phyloP scores from a whole-genome alignment of 345 rosid genomes.

The Euphorbia pulcherrima region DNA sequence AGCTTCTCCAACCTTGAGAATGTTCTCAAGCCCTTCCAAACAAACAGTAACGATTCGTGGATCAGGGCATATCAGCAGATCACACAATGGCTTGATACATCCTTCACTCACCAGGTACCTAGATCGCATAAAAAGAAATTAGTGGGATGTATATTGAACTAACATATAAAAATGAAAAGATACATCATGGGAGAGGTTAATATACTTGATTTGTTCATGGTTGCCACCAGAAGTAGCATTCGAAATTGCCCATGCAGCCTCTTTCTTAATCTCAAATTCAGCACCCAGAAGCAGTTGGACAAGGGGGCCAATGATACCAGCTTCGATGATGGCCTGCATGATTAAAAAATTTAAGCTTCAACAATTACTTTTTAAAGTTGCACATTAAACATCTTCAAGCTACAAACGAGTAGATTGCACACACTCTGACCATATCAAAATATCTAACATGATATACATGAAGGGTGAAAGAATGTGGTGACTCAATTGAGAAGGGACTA shows the following conservation, averaged over 20 bases:
- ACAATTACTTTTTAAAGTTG: neutral
- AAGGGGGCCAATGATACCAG: slow-evolving; percentile 22
- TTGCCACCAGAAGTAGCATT: slow-evolving; percentile 31
- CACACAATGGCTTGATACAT: slow-evolving; percentile 28
- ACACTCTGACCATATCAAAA: neutral
- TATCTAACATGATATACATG: neutral
- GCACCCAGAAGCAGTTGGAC: slow-evolving; percentile 26
- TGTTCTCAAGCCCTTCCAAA: slow-evolving; percentile 29
- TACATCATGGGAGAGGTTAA: neutral
- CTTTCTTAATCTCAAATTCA: slow-evolving; percentile 30
- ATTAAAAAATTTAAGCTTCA: neutral
- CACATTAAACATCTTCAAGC: neutral
- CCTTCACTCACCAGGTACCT: slow-evolving; percentile 26
- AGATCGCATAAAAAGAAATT: neutral
- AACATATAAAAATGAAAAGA: neutral
- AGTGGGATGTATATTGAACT: neutral
- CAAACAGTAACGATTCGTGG: slow-evolving; percentile 25
- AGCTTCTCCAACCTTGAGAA: slow-evolving; percentile 27
- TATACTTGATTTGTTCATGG: slow-evolving; percentile 28
- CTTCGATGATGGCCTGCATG: slow-evolving; percentile 26
- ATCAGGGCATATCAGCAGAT: slow-evolving; percentile 25
- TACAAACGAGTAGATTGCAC: neutral
- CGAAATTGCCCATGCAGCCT: slow-evolving; percentile 31
- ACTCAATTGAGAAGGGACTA: slow-evolving; percentile 9
- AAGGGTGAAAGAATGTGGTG: neutral